phyloP scores from a whole-genome alignment of 1,139 yeast species.

The Yamadazyma diddensiae region DNA sequence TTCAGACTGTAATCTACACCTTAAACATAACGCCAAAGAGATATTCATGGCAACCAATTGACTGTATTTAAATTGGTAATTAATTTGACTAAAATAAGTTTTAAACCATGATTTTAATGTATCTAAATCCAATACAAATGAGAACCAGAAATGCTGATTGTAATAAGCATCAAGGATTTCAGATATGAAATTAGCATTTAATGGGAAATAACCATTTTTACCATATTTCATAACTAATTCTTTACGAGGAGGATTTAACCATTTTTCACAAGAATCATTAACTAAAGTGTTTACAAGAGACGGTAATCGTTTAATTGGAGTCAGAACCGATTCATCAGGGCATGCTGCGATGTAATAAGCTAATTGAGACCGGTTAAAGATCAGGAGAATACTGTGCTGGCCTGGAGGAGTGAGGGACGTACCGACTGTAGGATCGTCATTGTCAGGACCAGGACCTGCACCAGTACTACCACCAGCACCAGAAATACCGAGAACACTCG shows the following conservation, averaged over 20 bases:
- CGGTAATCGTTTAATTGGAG: slow-evolving; percentile 35
- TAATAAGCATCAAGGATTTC: slow-evolving; percentile 27
- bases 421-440: neutral
- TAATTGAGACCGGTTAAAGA: slow-evolving; percentile 34
- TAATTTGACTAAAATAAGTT: slow-evolving; percentile 17
- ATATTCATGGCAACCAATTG: slow-evolving; percentile 33
- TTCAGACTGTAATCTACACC: slow-evolving; percentile 20
- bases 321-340: slow-evolving; percentile 16
- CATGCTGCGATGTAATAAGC: slow-evolving; percentile 29
- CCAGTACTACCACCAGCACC: no score
- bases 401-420: slow-evolving; percentile 23
- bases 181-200: slow-evolving; percentile 21
- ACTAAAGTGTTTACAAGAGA: slow-evolving; percentile 21
- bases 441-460: neutral
- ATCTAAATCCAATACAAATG: slow-evolving; percentile 13
- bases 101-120: slow-evolving; percentile 21
- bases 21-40: slow-evolving; percentile 22
- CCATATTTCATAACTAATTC: slow-evolving; percentile 19
- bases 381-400: slow-evolving; percentile 32
- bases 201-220: slow-evolving; percentile 28
- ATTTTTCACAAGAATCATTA: slow-evolving; percentile 20
- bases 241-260: slow-evolving; percentile 32
- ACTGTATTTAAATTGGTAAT: slow-evolving; percentile 21
- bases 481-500: neutral
- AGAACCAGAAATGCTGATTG: slow-evolving; percentile 13